Percentiles rank a stretch among this genome's conserved stretches.
Conservation (phyloP, 805 yeast species). For the Saturnispora sanitii region DNA sequence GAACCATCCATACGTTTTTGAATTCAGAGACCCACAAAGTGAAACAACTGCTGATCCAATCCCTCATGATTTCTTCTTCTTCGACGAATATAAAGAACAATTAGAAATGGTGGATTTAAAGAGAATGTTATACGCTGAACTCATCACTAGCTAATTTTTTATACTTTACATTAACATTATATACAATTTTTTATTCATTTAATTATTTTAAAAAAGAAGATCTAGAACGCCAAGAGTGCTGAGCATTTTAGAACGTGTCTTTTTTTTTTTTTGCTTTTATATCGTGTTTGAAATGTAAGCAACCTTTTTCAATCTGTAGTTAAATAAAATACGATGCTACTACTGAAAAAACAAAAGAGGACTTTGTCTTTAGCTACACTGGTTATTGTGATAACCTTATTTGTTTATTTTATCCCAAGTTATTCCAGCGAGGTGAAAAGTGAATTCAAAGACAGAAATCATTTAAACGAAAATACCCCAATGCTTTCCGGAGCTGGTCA, state of each 20-base stretch:
- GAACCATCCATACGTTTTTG: slow-evolving; percentile 63
- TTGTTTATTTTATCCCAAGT: background rate
- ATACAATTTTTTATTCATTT: too few species aligned
- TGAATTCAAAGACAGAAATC: slow-evolving; percentile 16
- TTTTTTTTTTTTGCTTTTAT: background rate
- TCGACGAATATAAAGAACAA: slow-evolving; percentile 44
- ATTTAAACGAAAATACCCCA: background rate
- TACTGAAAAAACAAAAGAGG: slow-evolving; percentile 6
- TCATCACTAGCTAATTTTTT: slow-evolving; percentile 26
- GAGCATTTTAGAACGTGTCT: background rate
- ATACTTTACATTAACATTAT: too few species aligned
- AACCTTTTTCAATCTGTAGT: too few species aligned
- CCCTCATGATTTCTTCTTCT: slow-evolving; percentile 47
- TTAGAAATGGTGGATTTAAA: slow-evolving; percentile 41
- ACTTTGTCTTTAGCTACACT: background rate
- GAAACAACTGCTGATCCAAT: slow-evolving; percentile 51
- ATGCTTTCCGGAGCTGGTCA: slow-evolving; percentile 3
- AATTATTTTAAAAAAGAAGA: too few species aligned
- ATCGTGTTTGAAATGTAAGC: background rate
- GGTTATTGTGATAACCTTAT: background rate
- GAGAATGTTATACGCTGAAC: slow-evolving; percentile 42
- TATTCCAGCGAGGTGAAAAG: slow-evolving; percentile 21
- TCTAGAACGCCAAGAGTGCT: background rate
- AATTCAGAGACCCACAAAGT: slow-evolving; percentile 63
- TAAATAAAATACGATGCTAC: background rate